Evolutionary conservation across 345 rosid species (phyloP), one percentile per base, ranked within the genome.

Genomic region (Salix caprea): DNA sequence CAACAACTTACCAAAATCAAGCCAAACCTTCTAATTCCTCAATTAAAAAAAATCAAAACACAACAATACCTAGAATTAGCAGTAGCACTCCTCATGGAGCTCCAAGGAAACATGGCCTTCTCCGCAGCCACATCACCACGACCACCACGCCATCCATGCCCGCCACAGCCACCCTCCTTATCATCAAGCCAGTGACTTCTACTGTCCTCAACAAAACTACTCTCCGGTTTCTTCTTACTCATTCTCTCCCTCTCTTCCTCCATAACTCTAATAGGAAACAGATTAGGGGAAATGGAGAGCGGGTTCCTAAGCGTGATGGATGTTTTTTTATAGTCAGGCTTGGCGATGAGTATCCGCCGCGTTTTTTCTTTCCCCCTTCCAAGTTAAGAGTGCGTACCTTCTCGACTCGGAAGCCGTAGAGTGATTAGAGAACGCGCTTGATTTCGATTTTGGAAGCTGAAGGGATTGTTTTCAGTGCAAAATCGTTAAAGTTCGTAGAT

Each of bases 331-430:
- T 92, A 96, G 72, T 92, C 97, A 42, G 98, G 96, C 66, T 88
- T 88, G 6, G 95, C 97, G 73, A 90, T 76, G 24, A 94, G 74
- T 7, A 6, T 0, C 99, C 98, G 0, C 97, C 93, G 52, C 93
- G 89, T 81, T 89, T 90, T 95, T 87, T 92, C 88, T 91, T 92
- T 90, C 89, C 90, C 98, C 98, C 97, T 24, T 92, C 97, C 97
- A 92, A 89, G 94, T 92, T 94, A n/a, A 94, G 90, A 1, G 97
- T 94, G 18, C 85, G 87, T 76, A 96, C 97, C 76, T 94, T 85
- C 5, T 88, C 97, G 60, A 94, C 92, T 9, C 92, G 91, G 89
- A 96, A 91, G 66, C 97, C 97, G 79, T 92, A 90, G 71, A 96
- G 90, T 18, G 98, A 90, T 70, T 91, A 94, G 15, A 96, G 97